A percentile compares a stretch with the other conserved stretches of the same genome.
Conservation (phyloP, 345 rosid genomes). For the Linum lewisii region DNA sequence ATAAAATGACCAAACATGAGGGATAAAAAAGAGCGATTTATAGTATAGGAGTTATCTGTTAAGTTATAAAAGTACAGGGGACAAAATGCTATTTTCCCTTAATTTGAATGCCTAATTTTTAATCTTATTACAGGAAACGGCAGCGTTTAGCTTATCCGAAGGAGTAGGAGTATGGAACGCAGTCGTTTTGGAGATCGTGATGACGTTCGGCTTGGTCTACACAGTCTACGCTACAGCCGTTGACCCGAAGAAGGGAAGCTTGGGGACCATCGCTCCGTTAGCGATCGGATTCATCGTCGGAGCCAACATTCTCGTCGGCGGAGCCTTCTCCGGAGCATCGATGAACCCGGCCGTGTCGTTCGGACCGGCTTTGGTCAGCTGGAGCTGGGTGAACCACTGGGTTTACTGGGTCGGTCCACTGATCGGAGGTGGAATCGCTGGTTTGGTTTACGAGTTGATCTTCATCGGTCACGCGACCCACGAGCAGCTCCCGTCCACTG, state of each 20-base stretch:
- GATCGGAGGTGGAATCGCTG: conserved; percentile 1
- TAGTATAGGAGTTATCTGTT: no score
- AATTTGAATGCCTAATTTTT: background rate
- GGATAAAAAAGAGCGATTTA: no score
- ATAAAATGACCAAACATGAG: no score
- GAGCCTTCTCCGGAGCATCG: conserved; percentile 1
- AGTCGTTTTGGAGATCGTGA: conserved; percentile 6
- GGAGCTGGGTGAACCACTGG: conserved; percentile 5
- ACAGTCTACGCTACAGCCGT: conserved; percentile 5
- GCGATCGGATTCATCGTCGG: conserved; percentile 6
- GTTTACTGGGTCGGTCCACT: conserved; percentile 4
- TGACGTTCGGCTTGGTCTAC: conserved; percentile 5
- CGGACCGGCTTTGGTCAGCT: conserved; percentile 3
- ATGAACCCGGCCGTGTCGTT: conserved; percentile 7
- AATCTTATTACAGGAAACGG: background rate
- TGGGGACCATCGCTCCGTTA: background rate
- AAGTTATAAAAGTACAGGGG: no score
- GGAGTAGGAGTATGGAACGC: conserved; percentile 5
- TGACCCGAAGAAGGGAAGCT: conserved; percentile 1
- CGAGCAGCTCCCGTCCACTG: conserved; percentile 4
- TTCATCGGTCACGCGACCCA: conserved; percentile 1
- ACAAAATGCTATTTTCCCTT: no score
- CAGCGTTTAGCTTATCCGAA: background rate
- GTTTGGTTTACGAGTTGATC: conserved; percentile 1
- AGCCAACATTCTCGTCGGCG: conserved; percentile 1